Evolutionary conservation across 2,329 filamentous ascomycete genomes (phyloP), one percentile per base, ranked within the genome.

Genomic region (Sphaerostilbella broomeana): DNA sequence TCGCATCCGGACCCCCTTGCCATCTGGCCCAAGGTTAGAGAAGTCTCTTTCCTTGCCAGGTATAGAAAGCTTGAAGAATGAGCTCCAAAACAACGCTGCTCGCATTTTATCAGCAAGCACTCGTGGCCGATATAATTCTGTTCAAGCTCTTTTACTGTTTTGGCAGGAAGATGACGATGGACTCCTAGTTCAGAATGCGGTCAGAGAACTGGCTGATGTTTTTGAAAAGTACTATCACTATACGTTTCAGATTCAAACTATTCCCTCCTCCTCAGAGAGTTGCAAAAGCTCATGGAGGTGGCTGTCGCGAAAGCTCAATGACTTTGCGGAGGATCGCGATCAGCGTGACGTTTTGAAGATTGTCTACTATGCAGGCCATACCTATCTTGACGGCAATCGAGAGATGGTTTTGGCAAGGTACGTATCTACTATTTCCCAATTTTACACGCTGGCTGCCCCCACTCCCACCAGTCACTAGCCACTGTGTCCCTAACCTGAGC

Each of bases 391-490:
- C 47, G 64, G 62, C 6, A 69, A 77, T 40, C 63, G 72, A 30
- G 71, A 77, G 47, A 76, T 77, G 71, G 64, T 76, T 21, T 59
- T 79, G 27, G 65, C 73, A 29, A 77, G 73, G 75, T 76, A 56
- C 20, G 24, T 13, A 19, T 10, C 11, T 18, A 10, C 16, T n/a
- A n/a, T n/a, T n/a, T n/a, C n/a, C n/a, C n/a, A n/a, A n/a, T n/a
- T n/a, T n/a, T n/a, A n/a, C n/a, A n/a, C n/a, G n/a, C n/a, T n/a
- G n/a, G n/a, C n/a, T n/a, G n/a, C n/a, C n/a, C n/a, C n/a, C n/a
- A n/a, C n/a, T n/a, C n/a, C n/a, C n/a, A n/a, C n/a, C n/a, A n/a
- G n/a, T n/a, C n/a, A n/a, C n/a, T n/a, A n/a, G n/a, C n/a, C n/a
- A n/a, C n/a, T n/a, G n/a, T n/a, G n/a, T n/a, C n/a, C n/a, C n/a